Evolutionary conservation across 805 yeast species (phyloP).

Genomic region (Schizosaccharomyces cryophilus): DNA sequence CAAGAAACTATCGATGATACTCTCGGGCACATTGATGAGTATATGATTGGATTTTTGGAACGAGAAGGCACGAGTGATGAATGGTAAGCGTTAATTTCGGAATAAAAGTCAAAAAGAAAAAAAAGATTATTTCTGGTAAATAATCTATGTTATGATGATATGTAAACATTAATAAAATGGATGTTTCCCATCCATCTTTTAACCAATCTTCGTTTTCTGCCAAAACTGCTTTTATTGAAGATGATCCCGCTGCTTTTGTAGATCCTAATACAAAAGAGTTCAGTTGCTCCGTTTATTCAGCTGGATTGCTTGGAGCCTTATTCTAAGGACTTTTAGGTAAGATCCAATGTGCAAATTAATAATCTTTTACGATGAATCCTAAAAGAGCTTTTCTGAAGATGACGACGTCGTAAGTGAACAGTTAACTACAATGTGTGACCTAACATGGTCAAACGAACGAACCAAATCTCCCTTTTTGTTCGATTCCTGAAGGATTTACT

Average conservation of each 20-base stretch:
- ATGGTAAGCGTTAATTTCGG: background rate
- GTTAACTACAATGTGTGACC: slow-evolving; percentile 44
- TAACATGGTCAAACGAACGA: slow-evolving; percentile 35
- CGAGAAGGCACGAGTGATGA: slow-evolving; percentile 18
- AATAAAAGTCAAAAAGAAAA: background rate
- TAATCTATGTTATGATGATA: background rate
- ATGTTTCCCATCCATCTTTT: background rate
- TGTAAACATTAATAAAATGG: background rate
- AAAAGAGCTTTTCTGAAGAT: slow-evolving; percentile 5
- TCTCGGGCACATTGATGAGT: slow-evolving; percentile 69
- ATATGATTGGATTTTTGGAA: slow-evolving; percentile 78
- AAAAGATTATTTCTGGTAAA: background rate
- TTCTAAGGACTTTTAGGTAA: background rate
- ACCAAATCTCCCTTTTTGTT: slow-evolving; percentile 35
- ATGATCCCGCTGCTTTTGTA: background rate
- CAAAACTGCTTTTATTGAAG: background rate
- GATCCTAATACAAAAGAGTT: background rate
- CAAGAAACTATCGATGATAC: slow-evolving; percentile 26
- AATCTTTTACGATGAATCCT: background rate
- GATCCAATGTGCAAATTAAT: background rate
- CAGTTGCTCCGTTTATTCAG: background rate
- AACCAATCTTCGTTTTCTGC: background rate
- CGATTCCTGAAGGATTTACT: slow-evolving; percentile 30
- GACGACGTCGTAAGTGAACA: slow-evolving; percentile 29
- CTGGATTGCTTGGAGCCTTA: slow-evolving; percentile 4